Percentiles rank a stretch among this genome's conserved stretches.
Evolutionary conservation across 495 filamentous ascomycete genomes (phyloP).

Genomic region (Aspergillus conjunctus): DNA sequence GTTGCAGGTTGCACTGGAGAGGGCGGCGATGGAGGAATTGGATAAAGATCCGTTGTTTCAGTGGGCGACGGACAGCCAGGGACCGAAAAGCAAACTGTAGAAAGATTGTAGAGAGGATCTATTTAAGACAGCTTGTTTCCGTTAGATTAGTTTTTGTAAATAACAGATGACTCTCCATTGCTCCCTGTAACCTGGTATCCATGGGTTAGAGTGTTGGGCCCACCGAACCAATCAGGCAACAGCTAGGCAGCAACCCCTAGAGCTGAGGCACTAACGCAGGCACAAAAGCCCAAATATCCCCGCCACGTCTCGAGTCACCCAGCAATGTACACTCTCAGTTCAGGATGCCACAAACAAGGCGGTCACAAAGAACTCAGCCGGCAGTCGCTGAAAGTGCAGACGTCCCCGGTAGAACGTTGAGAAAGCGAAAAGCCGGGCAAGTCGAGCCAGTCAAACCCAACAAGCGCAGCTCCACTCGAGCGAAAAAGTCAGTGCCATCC

Average conservation of each 20-base stretch:
- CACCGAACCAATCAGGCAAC: background rate
- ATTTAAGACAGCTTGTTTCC: no score
- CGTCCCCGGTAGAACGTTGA: background rate
- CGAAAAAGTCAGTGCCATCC: constrained; percentile 1
- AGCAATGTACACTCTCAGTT: background rate
- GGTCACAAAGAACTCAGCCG: background rate
- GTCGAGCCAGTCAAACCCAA: background rate
- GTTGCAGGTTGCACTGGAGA: constrained; percentile 1
- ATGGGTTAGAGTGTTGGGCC: no score
- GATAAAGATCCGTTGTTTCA: background rate
- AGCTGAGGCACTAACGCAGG: background rate
- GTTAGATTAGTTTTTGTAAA: no score
- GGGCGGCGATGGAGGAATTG: constrained; percentile 1
- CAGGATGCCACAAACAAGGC: background rate
- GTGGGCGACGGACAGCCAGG: background rate
- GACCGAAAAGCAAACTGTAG: no score
- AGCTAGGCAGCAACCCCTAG: background rate
- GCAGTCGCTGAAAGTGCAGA: background rate
- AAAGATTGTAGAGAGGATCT: no score
- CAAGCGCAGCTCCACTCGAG: background rate
- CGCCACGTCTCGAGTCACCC: background rate
- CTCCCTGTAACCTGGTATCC: no score
- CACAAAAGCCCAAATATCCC: background rate
- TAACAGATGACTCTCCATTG: no score
- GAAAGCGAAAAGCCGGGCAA: background rate